Conservation (phyloP, 2,329 filamentous ascomycete species). For the Colletotrichum incanum region DNA sequence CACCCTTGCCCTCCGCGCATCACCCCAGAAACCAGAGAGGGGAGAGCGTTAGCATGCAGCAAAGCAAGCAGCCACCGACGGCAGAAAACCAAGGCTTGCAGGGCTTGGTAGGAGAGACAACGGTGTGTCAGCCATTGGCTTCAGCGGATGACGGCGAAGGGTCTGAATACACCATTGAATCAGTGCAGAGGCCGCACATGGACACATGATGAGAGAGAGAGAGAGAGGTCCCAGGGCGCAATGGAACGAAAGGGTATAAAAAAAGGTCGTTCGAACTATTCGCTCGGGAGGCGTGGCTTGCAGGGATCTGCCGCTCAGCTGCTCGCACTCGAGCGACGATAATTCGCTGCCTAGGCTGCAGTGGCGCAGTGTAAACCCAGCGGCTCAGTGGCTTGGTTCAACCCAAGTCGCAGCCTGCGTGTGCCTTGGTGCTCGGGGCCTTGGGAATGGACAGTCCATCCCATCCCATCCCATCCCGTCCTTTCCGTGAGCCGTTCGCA, state of each 20-base stretch:
- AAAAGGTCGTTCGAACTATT: slow-evolving; percentile 33
- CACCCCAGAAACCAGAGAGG: slow-evolving; percentile 40
- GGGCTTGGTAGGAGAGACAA: slow-evolving; percentile 11
- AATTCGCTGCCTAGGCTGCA: slow-evolving; percentile 40
- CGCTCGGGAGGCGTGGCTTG: slow-evolving; percentile 39
- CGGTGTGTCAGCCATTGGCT: slow-evolving; percentile 16
- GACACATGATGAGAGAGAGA: neutral
- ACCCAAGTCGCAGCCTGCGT: slow-evolving; percentile 32
- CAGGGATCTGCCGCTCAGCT: slow-evolving; percentile 42
- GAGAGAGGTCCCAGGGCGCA: neutral
- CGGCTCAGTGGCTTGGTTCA: slow-evolving; percentile 42
- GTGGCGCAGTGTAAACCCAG: slow-evolving; percentile 40
- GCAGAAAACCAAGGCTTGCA: slow-evolving; percentile 20
- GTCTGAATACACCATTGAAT: neutral
- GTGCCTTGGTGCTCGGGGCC: neutral
- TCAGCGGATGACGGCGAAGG: slow-evolving; percentile 2
- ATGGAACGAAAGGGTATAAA: slow-evolving; percentile 29
- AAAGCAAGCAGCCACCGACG: slow-evolving; percentile 25
- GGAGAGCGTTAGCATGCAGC: slow-evolving; percentile 27
- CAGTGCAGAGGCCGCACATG: neutral
- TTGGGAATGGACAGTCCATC: slow-evolving; percentile 17
- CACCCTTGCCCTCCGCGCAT: slow-evolving; percentile 35
- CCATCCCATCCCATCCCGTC: slow-evolving; percentile 17
- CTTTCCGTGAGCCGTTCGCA: slow-evolving; percentile 8
- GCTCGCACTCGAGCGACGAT: slow-evolving; percentile 11